Percentiles rank a stretch among this genome's conserved stretches.
These are phyloP conservation scores for Aspergillus sclerotioniger DNA, from an alignment of 495 filamentous ascomycete species.

Conservation along the genomic window DNA sequence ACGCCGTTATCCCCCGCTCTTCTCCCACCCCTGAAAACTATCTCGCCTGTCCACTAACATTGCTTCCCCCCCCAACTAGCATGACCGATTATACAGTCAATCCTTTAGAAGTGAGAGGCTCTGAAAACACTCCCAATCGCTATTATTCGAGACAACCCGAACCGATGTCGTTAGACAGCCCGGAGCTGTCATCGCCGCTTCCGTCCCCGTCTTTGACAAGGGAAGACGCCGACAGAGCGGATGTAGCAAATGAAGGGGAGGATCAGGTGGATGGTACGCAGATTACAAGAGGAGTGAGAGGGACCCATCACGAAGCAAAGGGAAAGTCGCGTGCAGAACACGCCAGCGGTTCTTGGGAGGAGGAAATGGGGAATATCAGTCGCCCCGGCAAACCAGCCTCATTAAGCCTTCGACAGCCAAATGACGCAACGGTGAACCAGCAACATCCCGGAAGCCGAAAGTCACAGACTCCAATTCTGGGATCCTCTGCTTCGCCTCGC, in stretches of 20 bases:
- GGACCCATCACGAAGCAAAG: conserved; percentile 15
- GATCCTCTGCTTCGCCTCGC: conserved; percentile 44
- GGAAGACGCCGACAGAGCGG: conserved; percentile 18
- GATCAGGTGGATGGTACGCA: conserved; percentile 6
- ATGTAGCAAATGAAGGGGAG: conserved; percentile 6
- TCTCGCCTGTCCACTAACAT: not conserved
- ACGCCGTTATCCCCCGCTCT: conserved; percentile 4
- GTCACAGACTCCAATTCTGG: conserved; percentile 29
- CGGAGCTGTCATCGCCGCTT: conserved; percentile 33
- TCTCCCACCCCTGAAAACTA: not conserved
- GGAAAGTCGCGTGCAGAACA: conserved; percentile 20
- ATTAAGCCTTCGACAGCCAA: conserved; percentile 28
- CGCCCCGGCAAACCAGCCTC: conserved; percentile 23
- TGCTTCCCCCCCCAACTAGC: not conserved
- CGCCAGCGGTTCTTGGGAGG: conserved; percentile 15
- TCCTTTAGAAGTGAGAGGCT: conserved; percentile 20
- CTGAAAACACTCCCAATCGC: conserved; percentile 21
- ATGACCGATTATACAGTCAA: conserved; percentile 29
- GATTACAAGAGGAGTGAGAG: conserved; percentile 5
- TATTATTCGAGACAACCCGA: conserved; percentile 26
- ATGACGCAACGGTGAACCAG: conserved; percentile 26
- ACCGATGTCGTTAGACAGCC: conserved; percentile 20
- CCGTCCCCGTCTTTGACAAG: conserved; percentile 29
- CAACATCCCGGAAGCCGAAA: conserved; percentile 24
- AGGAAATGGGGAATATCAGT: conserved; percentile 18